Percentiles rank a stretch among this genome's conserved stretches.
phyloP scores from a whole-genome alignment of 805 yeast species.

The Yamadazyma sp. region DNA sequence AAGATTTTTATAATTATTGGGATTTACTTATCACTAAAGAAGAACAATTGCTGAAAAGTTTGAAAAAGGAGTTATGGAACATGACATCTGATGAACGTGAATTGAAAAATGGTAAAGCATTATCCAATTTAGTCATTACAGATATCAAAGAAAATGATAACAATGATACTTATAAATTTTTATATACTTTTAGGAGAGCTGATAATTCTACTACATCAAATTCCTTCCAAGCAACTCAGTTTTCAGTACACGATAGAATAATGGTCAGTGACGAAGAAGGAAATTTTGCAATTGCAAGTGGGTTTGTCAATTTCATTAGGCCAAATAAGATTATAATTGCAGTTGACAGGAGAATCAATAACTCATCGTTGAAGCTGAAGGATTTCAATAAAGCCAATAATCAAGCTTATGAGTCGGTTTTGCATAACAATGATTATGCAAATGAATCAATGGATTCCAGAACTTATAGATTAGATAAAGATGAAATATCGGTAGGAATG shows the following conservation, averaged over 20 bases:
- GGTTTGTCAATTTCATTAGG: constrained; percentile 47
- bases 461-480: constrained; percentile 71
- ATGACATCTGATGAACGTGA: constrained; percentile 60
- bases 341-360: constrained; percentile 52
- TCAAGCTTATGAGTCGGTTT: constrained; percentile 52
- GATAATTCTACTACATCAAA: constrained; percentile 10
- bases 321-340: constrained; percentile 44
- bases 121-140: constrained; percentile 48
- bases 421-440: constrained; percentile 16
- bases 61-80: constrained; percentile 69
- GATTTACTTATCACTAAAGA: constrained; percentile 70
- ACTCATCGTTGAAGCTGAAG: constrained; percentile 35
- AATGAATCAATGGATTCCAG: constrained; percentile 6
- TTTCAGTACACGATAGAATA: constrained; percentile 59
- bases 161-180: constrained; percentile 26
- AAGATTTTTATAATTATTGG: constrained; percentile 68
- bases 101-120: constrained; percentile 52
- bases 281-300: constrained; percentile 69
- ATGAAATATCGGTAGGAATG: constrained; percentile 72
- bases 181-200: constrained; percentile 50
- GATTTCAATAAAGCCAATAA: constrained; percentile 42
- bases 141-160: constrained; percentile 15
- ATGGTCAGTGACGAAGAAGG: constrained; percentile 79
- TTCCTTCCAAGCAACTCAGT: constrained; percentile 39
- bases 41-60: constrained; percentile 52